Conservation (phyloP, 345 rosid genomes). For the Hibiscus syriacus region DNA sequence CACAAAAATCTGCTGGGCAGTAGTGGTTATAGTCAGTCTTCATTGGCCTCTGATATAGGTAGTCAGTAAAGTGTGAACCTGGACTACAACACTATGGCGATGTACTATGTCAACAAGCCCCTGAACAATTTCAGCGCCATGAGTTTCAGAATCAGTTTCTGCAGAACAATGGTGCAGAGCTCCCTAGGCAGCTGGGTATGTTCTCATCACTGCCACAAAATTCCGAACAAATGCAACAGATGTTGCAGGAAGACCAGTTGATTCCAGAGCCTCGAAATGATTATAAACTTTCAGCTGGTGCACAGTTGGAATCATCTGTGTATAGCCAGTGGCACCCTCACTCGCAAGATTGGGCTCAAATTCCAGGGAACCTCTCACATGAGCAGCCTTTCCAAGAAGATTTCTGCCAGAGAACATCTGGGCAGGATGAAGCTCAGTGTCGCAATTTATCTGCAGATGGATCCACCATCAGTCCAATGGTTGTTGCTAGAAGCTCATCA, state of each 20-base stretch:
- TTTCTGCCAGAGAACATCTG: constrained; percentile 59
- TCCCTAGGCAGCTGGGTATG: constrained; percentile 36
- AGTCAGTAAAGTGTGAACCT: constrained; percentile 59
- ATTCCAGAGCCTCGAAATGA: constrained; percentile 49
- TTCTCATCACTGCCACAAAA: constrained; percentile 41
- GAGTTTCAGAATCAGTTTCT: constrained; percentile 67
- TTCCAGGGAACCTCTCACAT: constrained; percentile 36
- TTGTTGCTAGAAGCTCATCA: constrained; percentile 34
- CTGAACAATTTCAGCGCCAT: constrained; percentile 56
- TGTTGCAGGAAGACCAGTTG: constrained; percentile 43
- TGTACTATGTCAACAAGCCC: constrained; percentile 41
- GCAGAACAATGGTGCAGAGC: constrained; percentile 50
- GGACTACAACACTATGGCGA: constrained; percentile 45
- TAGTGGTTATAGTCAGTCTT: constrained; percentile 53
- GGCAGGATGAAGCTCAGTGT: constrained; percentile 69
- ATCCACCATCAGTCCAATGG: constrained; percentile 34
- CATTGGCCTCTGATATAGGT: constrained; percentile 42
- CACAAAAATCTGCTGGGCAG: constrained; percentile 41
- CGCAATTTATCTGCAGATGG: constrained; percentile 61
- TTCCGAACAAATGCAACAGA: constrained; percentile 57
- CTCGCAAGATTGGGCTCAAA: constrained; percentile 40
- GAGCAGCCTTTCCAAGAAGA: constrained; percentile 74
- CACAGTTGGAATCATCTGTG: constrained; percentile 40
- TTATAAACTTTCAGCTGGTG: constrained; percentile 38
- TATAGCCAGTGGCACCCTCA: constrained; percentile 64